Conservation (phyloP, 2,329 filamentous ascomycete species). For the Purpureocillium takamizusanense region DNA sequence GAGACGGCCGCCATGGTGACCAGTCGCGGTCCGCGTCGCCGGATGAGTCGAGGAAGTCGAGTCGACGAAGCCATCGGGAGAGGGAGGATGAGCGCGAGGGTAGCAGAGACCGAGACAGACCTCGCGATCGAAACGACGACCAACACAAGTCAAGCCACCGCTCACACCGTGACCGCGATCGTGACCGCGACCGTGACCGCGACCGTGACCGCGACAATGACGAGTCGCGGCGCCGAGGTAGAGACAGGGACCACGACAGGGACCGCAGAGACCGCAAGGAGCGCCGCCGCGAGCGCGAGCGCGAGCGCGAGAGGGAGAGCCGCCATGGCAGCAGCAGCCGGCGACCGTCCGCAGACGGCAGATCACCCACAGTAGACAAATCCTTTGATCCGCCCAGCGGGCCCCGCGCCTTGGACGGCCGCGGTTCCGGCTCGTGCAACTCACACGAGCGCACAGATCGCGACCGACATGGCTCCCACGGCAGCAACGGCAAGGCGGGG, state of each 20-base stretch:
- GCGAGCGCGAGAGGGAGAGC: slow-evolving; percentile 21
- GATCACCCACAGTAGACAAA: slow-evolving; percentile 24
- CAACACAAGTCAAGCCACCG: slow-evolving; percentile 29
- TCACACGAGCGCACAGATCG: not conserved
- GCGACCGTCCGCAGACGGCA: slow-evolving; percentile 15
- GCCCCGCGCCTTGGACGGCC: slow-evolving; percentile 29
- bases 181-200: too few species aligned
- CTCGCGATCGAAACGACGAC: slow-evolving; percentile 34
- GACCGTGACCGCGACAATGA: slow-evolving; percentile 34
- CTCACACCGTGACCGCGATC: slow-evolving; percentile 35
- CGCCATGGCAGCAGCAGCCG: slow-evolving; percentile 23
- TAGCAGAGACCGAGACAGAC: slow-evolving; percentile 23
- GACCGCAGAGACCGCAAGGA: slow-evolving; percentile 28
- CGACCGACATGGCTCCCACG: slow-evolving; percentile 25
- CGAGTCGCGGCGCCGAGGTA: slow-evolving; percentile 19
- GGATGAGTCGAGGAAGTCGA: slow-evolving; percentile 45
- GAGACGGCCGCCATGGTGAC: slow-evolving; percentile 36
- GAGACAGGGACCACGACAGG: slow-evolving; percentile 28
- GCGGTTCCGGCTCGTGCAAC: slow-evolving; percentile 16
- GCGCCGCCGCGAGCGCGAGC: slow-evolving; percentile 23
- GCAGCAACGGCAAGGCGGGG: slow-evolving; percentile 11
- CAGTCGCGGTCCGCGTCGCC: slow-evolving; percentile 58
- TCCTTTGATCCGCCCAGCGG: slow-evolving; percentile 32
- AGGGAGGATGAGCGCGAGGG: slow-evolving; percentile 27
- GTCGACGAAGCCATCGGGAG: slow-evolving; percentile 38